Evolutionary conservation across 345 rosid species (phyloP).

Genomic region (Pistacia integerrima): DNA sequence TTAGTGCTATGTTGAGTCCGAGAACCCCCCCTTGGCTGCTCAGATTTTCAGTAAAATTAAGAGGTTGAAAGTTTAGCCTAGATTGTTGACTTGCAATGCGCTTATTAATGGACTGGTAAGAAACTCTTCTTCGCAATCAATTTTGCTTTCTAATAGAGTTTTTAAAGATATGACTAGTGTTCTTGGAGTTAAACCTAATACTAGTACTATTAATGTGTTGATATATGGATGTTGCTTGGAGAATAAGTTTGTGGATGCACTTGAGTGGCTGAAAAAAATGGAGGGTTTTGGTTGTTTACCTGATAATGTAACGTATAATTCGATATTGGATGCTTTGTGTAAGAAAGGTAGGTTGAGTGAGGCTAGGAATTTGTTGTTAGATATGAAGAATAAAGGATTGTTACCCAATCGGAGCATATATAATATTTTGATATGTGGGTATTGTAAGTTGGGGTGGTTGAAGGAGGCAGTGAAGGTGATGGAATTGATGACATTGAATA

Average conservation of each 20-base stretch:
- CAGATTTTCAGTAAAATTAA: conserved; percentile 71
- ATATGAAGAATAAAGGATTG: conserved; percentile 68
- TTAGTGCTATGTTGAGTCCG: conserved; percentile 56
- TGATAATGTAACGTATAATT: conserved; percentile 69
- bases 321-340: conserved; percentile 61
- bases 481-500: conserved; percentile 66
- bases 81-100: conserved; percentile 62
- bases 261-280: conserved; percentile 58
- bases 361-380: conserved; percentile 62
- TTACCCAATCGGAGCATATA: conserved; percentile 57
- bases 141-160: conserved; percentile 49
- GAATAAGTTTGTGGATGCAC: conserved; percentile 54
- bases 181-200: conserved; percentile 51
- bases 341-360: conserved; percentile 80
- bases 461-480: conserved; percentile 69
- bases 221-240: conserved; percentile 75
- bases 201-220: conserved; percentile 62
- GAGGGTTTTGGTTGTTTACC: conserved; percentile 55
- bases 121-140: conserved; percentile 59
- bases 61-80: conserved; percentile 55
- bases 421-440: conserved; percentile 66
- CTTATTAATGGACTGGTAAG: conserved; percentile 68
- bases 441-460: conserved; percentile 72
- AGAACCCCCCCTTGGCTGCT: conserved; percentile 65
- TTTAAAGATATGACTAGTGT: conserved; percentile 47